Base-by-base conservation (phyloP, 305 asterid genomes). In the Plantago lanceolata region DNA sequence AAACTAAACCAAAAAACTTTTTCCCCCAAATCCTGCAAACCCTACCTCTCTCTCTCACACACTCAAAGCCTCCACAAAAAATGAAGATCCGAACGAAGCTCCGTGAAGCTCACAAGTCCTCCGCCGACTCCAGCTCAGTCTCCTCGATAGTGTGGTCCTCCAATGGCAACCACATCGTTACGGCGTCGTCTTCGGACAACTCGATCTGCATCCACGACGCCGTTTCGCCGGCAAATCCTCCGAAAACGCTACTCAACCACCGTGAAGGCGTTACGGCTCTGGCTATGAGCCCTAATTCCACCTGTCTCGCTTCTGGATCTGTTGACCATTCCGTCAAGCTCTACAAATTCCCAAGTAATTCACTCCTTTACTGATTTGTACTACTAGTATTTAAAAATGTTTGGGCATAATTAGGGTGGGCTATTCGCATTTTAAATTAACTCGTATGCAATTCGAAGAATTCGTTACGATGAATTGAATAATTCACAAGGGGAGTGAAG, bases 31-130 rank as follows among this genome's bases (percentile, higher is more conserved):
- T 40, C 45, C 45, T 40, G 45, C 3, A 52, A 52, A 52, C 31
- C 57, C 57, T 52, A 52, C 3, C 8, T 24, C 0, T 9, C 57
- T 50, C 24, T 0, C 3, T 55, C 19, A 17, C 57, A 18, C 24
- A 4, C 3, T 55, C 19, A 17, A 14, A 12, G 16, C 16, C 44
- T 26, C 19, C 20, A 28, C 18, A 16, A 4, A 44, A 43, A 43
- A 78, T 94, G 99, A 94, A 86, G 88, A 90, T 88, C 80, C 83
- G 95, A 61, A 80, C 95, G 76, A 94, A 90, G 89, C 96, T 94
- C 71, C 81, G 90, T 37, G 92, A 90, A 84, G 89, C 87, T 65
- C 99, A 93, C 93, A 83, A 76, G 74, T 56, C 31, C 57, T 73
- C 72, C 50, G 28, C 56, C 8, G 82, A 66, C 4, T 79, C 65